Base-by-base conservation (phyloP, 2,329 filamentous ascomycete genomes). In the Fusarium ramigenum region DNA sequence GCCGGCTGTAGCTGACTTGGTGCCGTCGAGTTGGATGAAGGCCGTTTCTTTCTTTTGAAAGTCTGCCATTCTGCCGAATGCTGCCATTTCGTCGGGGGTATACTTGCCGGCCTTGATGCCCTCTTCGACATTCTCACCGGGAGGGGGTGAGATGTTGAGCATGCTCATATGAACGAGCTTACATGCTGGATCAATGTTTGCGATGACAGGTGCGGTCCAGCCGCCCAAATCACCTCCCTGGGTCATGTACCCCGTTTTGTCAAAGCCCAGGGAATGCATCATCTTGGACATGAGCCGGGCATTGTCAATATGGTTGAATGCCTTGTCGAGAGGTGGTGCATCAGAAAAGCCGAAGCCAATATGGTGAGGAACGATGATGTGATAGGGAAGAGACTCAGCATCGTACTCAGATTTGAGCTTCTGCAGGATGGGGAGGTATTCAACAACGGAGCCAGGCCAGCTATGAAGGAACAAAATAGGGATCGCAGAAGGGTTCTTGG, bases 401-500 rank as follows among this genome's bases (percentile, higher is more conserved):
- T 44, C 32, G 7, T 66, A 53, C 23, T 47, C 12, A 4, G 23
- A 34, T 11, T 66, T 58, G 4, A 70, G 50, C 7, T 72, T 74
- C 16, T 57, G 66, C 5, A 60, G 28, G 4, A 74, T 63, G 3
- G 69, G 59, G 2, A 74, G 12, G n/a, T 70, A 74, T 46, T 74
- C 72, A 5, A 74, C 39, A 9, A 70, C 30, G 6, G 72, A 74
- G 5, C 72, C 72, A 1, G 72, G 72, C 72, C 72, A 74, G 40
- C 72, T 63, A 4, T 74, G 72, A 5, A 74, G n/a, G 2, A 74
- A 60, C 12, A 74, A 7, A 0, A 74, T 56, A 0, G 72, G 72
- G 1, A 64, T 8, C 0, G 72, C 69, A 1, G 54, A 25, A 8
- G 47, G 52, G 0, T 47, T 70, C 7, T 52, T 46, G 0, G 72